A percentile compares a stretch with the other conserved stretches of the same genome.
These are phyloP conservation scores for Bertia moriformis DNA, from an alignment of 2,329 filamentous ascomycete species.

Conservation along the genomic window DNA sequence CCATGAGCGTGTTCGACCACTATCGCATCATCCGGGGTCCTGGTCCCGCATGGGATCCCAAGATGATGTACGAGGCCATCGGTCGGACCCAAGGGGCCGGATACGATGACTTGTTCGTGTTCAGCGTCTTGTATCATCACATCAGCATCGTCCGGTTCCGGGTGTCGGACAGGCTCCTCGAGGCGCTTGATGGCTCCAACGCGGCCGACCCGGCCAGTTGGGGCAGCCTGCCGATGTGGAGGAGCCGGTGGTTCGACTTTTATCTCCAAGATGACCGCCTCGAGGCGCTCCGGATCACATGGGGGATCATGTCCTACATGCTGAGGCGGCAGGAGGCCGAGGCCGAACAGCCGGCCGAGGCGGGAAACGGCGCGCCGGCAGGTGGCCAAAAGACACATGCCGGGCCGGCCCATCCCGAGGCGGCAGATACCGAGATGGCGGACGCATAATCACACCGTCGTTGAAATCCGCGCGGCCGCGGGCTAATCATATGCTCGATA, in stretches of 20 bases:
- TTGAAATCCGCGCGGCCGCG: neutral
- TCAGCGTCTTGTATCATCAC: slow-evolving; percentile 49
- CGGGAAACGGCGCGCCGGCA: no score
- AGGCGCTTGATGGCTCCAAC: slow-evolving; percentile 31
- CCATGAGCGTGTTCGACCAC: slow-evolving; percentile 42
- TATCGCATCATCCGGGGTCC: slow-evolving; percentile 49
- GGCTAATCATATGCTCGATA: neutral
- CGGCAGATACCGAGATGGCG: neutral
- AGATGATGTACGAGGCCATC: slow-evolving; percentile 40
- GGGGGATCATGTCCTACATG: slow-evolving; percentile 44
- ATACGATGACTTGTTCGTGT: slow-evolving; percentile 46
- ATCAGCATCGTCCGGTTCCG: slow-evolving; percentile 40
- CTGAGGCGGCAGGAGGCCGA: slow-evolving; percentile 30
- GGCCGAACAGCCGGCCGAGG: slow-evolving; percentile 12
- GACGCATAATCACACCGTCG: neutral
- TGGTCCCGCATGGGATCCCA: slow-evolving; percentile 42
- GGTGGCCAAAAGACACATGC: no score
- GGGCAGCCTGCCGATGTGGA: slow-evolving; percentile 36
- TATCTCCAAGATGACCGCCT: slow-evolving; percentile 37
- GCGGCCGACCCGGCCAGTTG: slow-evolving; percentile 26
- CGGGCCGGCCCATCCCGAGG: no score
- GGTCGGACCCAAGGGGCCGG: slow-evolving; percentile 29
- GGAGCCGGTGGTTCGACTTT: slow-evolving; percentile 47
- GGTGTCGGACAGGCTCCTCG: slow-evolving; percentile 37
- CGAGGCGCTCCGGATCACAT: slow-evolving; percentile 38